Percentiles rank a stretch among this genome's conserved stretches.
Conservation (phyloP, 1,139 yeast species). For the Candida mesenterica region DNA sequence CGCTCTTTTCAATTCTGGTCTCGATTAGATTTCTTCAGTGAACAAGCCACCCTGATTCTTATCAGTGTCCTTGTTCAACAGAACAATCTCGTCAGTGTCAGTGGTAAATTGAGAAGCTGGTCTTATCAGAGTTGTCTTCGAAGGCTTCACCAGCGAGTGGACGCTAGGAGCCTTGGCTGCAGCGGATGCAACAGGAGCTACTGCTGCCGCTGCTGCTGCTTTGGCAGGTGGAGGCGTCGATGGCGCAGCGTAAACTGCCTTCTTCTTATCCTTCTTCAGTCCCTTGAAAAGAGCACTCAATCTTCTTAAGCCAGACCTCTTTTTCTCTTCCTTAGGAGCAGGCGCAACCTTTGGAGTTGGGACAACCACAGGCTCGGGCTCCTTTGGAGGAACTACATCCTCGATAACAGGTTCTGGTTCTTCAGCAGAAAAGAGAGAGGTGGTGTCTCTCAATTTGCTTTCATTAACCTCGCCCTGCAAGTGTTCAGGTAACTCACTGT, state of each 20-base stretch:
- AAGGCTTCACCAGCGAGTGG: too few relatives aligned
- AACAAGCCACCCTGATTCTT: slow-evolving; percentile 39
- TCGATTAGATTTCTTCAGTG: slow-evolving; percentile 40
- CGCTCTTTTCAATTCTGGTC: too few relatives aligned
- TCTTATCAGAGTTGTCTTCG: slow-evolving; percentile 7
- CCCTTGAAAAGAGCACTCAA: slow-evolving; percentile 15
- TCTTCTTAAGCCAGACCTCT: slow-evolving; percentile 13
- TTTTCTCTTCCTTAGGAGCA: slow-evolving; percentile 10
- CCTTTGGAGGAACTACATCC: slow-evolving; percentile 18
- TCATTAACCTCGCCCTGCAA: slow-evolving; percentile 44
- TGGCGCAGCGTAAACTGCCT: not conserved
- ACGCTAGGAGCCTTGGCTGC: too few relatives aligned
- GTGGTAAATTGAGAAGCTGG: slow-evolving; percentile 9
- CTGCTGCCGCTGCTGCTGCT: not conserved
- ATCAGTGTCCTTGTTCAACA: slow-evolving; percentile 20
- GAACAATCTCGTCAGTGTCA: slow-evolving; percentile 29
- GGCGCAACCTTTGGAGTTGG: slow-evolving; percentile 3
- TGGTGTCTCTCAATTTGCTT: slow-evolving; percentile 38
- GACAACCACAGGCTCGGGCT: slow-evolving; percentile 11
- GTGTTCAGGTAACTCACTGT: slow-evolving; percentile 53
- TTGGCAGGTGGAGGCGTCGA: not conserved
- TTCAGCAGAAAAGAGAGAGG: slow-evolving; percentile 37
- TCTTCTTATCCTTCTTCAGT: slow-evolving; percentile 7
- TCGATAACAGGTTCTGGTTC: slow-evolving; percentile 22
- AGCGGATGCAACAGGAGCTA: too few relatives aligned